Percentiles rank a stretch among this genome's conserved stretches.
Conservation (phyloP, 2,329 filamentous ascomycete species). For the Alternaria sp. region DNA sequence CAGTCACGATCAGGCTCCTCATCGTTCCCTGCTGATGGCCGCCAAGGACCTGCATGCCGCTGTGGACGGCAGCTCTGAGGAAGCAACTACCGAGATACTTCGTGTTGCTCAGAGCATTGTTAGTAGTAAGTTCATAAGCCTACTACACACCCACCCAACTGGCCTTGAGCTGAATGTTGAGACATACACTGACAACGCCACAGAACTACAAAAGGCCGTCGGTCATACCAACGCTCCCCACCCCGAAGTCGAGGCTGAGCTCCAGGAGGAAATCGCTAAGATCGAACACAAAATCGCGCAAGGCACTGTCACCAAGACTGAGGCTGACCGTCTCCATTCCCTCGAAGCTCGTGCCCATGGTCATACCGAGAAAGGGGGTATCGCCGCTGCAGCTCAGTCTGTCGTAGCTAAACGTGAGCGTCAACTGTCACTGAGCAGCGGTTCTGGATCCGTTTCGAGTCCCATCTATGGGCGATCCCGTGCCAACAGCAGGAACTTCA, state of each 20-base stretch:
- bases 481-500: constrained; percentile 22
- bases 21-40: constrained; percentile 32
- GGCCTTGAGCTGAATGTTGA: background rate
- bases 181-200: constrained; percentile 14
- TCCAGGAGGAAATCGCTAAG: constrained; percentile 42
- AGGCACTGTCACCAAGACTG: constrained; percentile 49
- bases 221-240: constrained; percentile 36
- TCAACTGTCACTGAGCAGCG: constrained; percentile 26
- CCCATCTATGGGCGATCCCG: constrained; percentile 14
- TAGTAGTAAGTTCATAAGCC: constrained; percentile 35
- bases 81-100: constrained; percentile 40
- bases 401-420: constrained; percentile 46
- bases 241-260: constrained; percentile 41
- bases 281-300: constrained; percentile 45
- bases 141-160: background rate
- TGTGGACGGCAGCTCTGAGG: constrained; percentile 33
- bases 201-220: constrained; percentile 45
- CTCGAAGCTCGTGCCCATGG: constrained; percentile 52
- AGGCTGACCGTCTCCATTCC: constrained; percentile 54
- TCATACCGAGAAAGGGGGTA: constrained; percentile 46
- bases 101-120: constrained; percentile 37
- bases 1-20: constrained; percentile 22
- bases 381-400: constrained; percentile 53
- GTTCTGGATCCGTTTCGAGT: constrained; percentile 7
- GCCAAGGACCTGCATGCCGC: constrained; percentile 40